Evolutionary conservation across 2,329 filamentous ascomycete species (phyloP).

Genomic region (Cephalotrichum gorgonifer): DNA sequence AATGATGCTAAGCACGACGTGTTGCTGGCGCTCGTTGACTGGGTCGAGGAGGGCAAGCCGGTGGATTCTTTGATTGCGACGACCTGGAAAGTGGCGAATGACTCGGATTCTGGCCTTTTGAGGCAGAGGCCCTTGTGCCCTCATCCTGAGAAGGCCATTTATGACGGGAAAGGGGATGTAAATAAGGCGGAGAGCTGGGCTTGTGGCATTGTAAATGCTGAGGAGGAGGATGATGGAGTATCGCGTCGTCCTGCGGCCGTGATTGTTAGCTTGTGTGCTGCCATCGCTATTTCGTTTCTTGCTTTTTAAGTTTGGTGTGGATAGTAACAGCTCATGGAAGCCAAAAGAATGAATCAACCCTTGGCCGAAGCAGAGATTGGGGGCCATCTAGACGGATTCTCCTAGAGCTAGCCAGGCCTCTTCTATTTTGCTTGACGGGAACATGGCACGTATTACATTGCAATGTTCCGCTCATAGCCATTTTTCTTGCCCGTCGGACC

Average conservation of each 20-base stretch:
- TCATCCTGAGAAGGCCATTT: slow-evolving; percentile 16
- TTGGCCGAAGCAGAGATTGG: no score
- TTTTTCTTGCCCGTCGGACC: no score
- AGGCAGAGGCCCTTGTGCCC: slow-evolving; percentile 35
- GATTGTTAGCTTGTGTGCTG: neutral
- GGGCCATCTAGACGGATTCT: no score
- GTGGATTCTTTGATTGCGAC: slow-evolving; percentile 23
- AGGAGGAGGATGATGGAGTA: neutral
- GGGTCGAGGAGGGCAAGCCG: slow-evolving; percentile 22
- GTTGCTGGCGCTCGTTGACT: slow-evolving; percentile 22
- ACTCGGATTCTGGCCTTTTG: slow-evolving; percentile 23
- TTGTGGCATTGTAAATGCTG: neutral
- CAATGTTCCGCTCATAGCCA: no score
- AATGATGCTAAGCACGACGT: slow-evolving; percentile 23
- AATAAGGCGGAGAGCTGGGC: slow-evolving; percentile 6
- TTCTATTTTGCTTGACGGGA: no score
- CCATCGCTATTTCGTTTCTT: neutral
- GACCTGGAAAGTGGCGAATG: slow-evolving; percentile 16
- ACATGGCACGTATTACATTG: no score
- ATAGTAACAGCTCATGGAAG: no score
- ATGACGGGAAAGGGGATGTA: slow-evolving; percentile 4
- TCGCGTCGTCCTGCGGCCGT: neutral
- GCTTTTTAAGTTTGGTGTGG: no score
- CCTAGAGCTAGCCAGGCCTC: no score
- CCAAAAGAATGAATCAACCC: no score